A percentile compares a stretch with the other conserved stretches of the same genome.
Evolutionary conservation across 441 rosid genomes (phyloP).

Genomic region (Gossypium gossypioides): DNA sequence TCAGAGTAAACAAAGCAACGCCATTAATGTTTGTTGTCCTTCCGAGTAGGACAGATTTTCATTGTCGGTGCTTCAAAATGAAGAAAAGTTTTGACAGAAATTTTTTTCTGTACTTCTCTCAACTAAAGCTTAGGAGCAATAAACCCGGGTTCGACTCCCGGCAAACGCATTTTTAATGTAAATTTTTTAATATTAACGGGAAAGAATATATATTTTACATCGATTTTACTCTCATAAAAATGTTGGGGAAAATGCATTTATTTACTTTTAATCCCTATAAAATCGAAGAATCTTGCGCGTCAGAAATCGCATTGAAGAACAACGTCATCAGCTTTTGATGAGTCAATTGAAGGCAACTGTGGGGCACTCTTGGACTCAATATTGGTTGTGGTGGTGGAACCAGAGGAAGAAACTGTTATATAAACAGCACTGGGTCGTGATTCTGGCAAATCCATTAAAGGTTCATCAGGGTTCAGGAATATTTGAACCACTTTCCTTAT

Average conservation of each 20-base stretch:
- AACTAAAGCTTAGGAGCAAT: slow-evolving; percentile 25
- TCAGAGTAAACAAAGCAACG: not conserved
- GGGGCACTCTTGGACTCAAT: slow-evolving; percentile 4
- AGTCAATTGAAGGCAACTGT: not conserved
- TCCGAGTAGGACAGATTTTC: not conserved
- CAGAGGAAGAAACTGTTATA: slow-evolving; percentile 19
- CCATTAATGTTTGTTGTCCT: not conserved
- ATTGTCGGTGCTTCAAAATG: not conserved
- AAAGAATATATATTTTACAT: not conserved
- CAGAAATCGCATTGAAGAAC: not conserved
- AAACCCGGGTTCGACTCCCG: slow-evolving; percentile 80
- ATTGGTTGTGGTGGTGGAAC: slow-evolving; percentile 1
- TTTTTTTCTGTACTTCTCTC: too few relatives aligned
- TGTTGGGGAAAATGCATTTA: not conserved
- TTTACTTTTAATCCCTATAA: not conserved
- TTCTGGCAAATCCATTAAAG: slow-evolving; percentile 24
- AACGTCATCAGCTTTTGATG: not conserved
- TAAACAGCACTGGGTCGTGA: slow-evolving; percentile 17
- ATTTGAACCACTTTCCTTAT: slow-evolving; percentile 28
- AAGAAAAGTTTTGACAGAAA: too few relatives aligned
- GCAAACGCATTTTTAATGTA: slow-evolving; percentile 34
- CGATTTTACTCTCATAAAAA: not conserved
- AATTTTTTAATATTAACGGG: too few relatives aligned
- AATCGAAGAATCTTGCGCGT: not conserved
- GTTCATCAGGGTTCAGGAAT: slow-evolving; percentile 24